Evolutionary conservation across 495 filamentous ascomycete genomes (phyloP).

Genomic region (Tuber microsphaerosporum): DNA sequence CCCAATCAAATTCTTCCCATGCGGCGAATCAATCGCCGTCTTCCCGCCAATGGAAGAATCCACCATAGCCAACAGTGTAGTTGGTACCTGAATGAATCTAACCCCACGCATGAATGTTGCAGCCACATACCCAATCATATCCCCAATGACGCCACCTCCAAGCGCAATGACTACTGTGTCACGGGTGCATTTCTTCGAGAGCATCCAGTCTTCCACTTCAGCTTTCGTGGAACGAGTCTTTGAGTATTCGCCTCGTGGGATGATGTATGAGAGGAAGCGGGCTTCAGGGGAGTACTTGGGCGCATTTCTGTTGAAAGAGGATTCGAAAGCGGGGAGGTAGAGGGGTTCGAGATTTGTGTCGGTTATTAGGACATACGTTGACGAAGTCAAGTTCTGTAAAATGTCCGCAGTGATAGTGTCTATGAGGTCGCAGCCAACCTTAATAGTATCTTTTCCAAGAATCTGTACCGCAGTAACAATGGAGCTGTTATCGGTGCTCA

Average conservation of each 20-base stretch:
- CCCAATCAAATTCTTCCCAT: conserved; percentile 93
- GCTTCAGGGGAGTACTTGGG: conserved; percentile 49
- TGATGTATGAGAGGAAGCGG: conserved; percentile 76
- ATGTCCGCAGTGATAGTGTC: conserved; percentile 75
- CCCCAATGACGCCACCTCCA: conserved; percentile 95
- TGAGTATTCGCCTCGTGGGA: conserved; percentile 84
- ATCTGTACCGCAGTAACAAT: conserved; percentile 35
- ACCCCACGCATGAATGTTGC: conserved; percentile 98
- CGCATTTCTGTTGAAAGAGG: conserved; percentile 57
- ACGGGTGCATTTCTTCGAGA: conserved; percentile 79
- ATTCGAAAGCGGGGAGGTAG: conserved; percentile 71
- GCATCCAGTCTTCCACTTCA: conserved; percentile 96
- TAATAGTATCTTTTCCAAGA: conserved; percentile 59
- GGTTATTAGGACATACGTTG: conserved; percentile 91
- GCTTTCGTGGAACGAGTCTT: conserved; percentile 90
- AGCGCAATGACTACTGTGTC: conserved; percentile 92
- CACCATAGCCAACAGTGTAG: conserved; percentile 91
- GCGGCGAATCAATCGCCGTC: conserved; percentile 94
- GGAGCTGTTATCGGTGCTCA: conserved; percentile 20
- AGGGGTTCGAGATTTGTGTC: conserved; percentile 81
- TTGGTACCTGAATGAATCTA: conserved; percentile 91
- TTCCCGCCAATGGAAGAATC: conserved; percentile 98
- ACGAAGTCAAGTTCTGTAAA: conserved; percentile 65
- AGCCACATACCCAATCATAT: conserved; percentile 94
- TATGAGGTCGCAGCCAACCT: conserved; percentile 85